Evolutionary conservation across 2,329 filamentous ascomycete genomes (phyloP), one percentile per base, ranked within the genome.

Genomic region (Penicillium griseofulvum): DNA sequence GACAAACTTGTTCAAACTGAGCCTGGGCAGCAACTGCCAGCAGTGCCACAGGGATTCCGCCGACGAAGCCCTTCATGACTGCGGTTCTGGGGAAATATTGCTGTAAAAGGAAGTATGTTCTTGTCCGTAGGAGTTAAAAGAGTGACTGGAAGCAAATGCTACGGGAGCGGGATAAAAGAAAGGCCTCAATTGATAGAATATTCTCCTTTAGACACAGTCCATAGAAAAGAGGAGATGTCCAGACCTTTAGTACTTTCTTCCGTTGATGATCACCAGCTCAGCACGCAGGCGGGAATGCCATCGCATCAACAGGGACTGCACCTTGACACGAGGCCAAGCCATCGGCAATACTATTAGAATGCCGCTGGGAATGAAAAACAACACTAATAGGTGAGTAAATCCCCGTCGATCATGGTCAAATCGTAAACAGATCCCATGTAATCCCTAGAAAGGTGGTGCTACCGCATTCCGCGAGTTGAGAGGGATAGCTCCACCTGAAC

Each of bases 31-130:
- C 65, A 14, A 68, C 67, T 45, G 66, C 71, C 49, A 74, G 57
- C 17, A 74, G 58, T 44, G 72, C 72, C 17, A 74, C 56, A 5
- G 72, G 69, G 42, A 74, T 68, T 48, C 70, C 71, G 42, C 62
- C 67, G 29, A 68, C 62, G 43, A 74, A 64, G 43, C 66, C 68
- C 67, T 74, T 74, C 72, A 74, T 74, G 14, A 49, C 66, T 59
- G 33, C 43, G 44, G 24, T 52, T 26, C 39, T 58, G 44, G 43
- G 42, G 37, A 26, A 39, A 37, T 49, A 53, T 56, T 57, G 56
- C 47, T 62, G 46, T 28, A 47, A 19, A 55, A 49, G 22, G 31
- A 44, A 38, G 16, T 45, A 51, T 46, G 16, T 24, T 50, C 22
- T 36, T 28, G 48, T 47, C 43, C 31, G 37, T 42, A 26, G 50